phyloP scores from a whole-genome alignment of 1,284 basidiomycete genomes.

The Porodaedalea pini region DNA sequence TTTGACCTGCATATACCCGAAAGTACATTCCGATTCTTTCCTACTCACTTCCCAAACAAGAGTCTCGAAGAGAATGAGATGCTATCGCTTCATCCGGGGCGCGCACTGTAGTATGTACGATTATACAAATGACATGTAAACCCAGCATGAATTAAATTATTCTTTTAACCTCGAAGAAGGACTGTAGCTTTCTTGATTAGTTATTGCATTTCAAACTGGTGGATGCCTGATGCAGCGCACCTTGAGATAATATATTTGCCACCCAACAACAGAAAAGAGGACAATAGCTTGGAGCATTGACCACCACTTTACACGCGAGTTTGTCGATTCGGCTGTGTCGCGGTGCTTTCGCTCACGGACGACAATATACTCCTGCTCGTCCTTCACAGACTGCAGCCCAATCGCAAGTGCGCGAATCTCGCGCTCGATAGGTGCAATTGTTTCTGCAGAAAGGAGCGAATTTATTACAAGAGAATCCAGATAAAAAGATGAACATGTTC shows the following conservation, averaged over 20 bases:
- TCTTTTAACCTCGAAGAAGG: conserved; percentile 93
- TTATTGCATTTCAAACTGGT: not conserved
- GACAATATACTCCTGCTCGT: conserved; percentile 98
- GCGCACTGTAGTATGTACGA: conserved; percentile 1
- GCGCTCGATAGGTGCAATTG: conserved; percentile 90
- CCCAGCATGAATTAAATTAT: conserved; percentile 58
- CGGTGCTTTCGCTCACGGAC: conserved; percentile 91
- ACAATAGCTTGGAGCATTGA: conserved; percentile 88
- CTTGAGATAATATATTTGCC: conserved; percentile 98
- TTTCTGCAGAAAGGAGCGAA: conserved; percentile 40
- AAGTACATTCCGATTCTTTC: too few relatives aligned
- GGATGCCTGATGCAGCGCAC: conserved; percentile 41
- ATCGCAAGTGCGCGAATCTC: conserved; percentile 90
- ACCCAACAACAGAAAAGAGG: conserved; percentile 86
- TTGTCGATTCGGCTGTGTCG: conserved; percentile 93
- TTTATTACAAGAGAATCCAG: not conserved
- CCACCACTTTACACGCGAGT: conserved; percentile 99
- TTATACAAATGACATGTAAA: not conserved
- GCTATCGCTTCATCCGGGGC: not conserved
- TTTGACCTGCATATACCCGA: too few relatives aligned
- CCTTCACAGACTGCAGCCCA: conserved; percentile 88
- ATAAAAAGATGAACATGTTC: conserved; percentile 25
- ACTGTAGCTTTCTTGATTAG: conserved; percentile 38
- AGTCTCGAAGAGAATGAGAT: not conserved
- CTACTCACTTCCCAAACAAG: too few relatives aligned